Percentiles rank a stretch among this genome's conserved stretches.
Evolutionary conservation across 768 basidiomycete genomes (phyloP).

Genomic region (Boletellus sp.): DNA sequence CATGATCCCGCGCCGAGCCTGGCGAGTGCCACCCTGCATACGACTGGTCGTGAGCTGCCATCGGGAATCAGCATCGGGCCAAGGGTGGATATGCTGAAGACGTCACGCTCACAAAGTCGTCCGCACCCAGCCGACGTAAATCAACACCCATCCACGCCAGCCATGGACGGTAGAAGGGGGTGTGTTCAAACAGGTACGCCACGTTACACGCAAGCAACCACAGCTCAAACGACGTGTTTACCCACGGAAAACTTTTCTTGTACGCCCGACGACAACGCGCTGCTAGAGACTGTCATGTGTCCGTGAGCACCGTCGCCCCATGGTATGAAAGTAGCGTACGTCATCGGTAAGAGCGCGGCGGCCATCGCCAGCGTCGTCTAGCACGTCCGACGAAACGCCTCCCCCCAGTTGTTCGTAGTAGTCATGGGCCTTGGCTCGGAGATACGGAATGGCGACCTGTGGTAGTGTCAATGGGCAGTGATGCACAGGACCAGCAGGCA

Average conservation of each 20-base stretch:
- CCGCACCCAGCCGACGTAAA: slow-evolving; percentile 70
- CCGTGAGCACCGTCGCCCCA: slow-evolving; percentile 2
- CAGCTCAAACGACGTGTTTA: slow-evolving; percentile 73
- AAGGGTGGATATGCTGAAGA: not conserved
- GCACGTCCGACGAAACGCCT: slow-evolving; percentile 61
- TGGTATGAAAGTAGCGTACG: slow-evolving; percentile 35
- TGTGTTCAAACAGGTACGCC: slow-evolving; percentile 85
- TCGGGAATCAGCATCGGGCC: not conserved
- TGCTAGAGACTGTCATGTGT: slow-evolving; percentile 41
- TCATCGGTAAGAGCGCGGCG: slow-evolving; percentile 49
- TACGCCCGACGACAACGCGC: slow-evolving; percentile 58
- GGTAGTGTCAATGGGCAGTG: slow-evolving; percentile 1
- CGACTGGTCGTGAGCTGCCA: slow-evolving; percentile 15
- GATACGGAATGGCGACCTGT: slow-evolving; percentile 81
- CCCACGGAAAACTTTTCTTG: slow-evolving; percentile 77
- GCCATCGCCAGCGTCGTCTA: slow-evolving; percentile 49
- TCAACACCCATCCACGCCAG: slow-evolving; percentile 80
- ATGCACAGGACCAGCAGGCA: slow-evolving; percentile 22
- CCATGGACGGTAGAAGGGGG: slow-evolving; percentile 89
- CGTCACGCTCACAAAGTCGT: slow-evolving; percentile 63
- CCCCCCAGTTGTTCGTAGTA: slow-evolving; percentile 90
- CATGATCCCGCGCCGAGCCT: slow-evolving; percentile 35
- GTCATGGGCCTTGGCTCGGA: slow-evolving; percentile 85
- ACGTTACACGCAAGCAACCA: slow-evolving; percentile 83
- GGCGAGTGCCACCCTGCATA: slow-evolving; percentile 16